Conservation (phyloP, 1,139 yeast genomes). For the Nakaseomyces nivariensis region DNA sequence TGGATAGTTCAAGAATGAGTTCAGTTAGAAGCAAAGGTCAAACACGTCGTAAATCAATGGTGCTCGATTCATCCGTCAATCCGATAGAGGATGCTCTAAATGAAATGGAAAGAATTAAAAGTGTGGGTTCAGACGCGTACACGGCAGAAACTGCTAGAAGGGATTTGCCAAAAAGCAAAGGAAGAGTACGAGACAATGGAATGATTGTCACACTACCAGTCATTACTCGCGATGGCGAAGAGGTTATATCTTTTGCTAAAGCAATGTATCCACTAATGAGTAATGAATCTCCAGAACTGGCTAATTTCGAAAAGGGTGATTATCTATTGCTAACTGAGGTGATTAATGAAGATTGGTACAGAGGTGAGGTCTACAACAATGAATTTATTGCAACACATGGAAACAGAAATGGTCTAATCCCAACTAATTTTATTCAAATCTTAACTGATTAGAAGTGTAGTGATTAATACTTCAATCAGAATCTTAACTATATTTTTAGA, state of each 20-base stretch:
- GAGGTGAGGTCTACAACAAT: constrained; percentile 27
- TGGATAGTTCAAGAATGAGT: not conserved
- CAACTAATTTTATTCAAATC: constrained; percentile 24
- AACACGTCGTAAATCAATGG: constrained; percentile 20
- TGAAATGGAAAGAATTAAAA: constrained; percentile 23
- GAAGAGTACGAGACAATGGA: constrained; percentile 23
- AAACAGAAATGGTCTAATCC: constrained; percentile 24
- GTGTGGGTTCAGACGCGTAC: constrained; percentile 3
- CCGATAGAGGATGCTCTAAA: constrained; percentile 24
- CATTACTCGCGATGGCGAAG: constrained; percentile 18
- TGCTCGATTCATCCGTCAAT: constrained; percentile 12
- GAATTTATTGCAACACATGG: constrained; percentile 13
- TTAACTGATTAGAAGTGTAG: constrained; percentile 5
- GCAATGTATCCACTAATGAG: constrained; percentile 25
- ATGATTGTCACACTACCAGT: constrained; percentile 21
- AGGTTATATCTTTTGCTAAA: constrained; percentile 25
- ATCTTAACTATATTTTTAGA: too few relatives aligned
- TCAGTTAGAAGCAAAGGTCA: constrained; percentile 6
- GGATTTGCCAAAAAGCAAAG: constrained; percentile 5
- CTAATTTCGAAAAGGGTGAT: constrained; percentile 25
- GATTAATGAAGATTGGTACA: constrained; percentile 27
- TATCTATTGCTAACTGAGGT: constrained; percentile 24
- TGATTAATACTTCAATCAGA: too few relatives aligned
- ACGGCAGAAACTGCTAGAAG: not conserved
- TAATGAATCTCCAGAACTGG: constrained; percentile 22